Conservation (phyloP, 192 early-diverging fungal genomes). For the Bifiguratus adelaidae region DNA sequence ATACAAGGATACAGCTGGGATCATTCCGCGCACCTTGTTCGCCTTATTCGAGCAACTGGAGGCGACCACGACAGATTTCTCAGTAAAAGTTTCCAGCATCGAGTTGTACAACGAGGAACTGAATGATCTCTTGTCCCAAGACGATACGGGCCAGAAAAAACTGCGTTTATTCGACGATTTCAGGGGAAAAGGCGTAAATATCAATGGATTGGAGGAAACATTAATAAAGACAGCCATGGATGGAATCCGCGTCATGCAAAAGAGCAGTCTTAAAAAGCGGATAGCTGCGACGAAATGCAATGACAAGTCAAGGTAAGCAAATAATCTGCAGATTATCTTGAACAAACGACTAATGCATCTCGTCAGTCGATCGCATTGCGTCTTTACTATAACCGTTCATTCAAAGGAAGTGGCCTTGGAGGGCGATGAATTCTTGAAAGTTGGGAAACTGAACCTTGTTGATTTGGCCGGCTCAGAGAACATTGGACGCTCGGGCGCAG, state of each 20-base stretch:
- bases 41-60: slow-evolving; percentile 71
- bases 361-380: slow-evolving; percentile 83
- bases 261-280: slow-evolving; percentile 60
- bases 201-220: slow-evolving; percentile 79
- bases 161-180: slow-evolving; percentile 52
- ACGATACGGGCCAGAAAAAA: slow-evolving; percentile 32
- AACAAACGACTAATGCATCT: neutral
- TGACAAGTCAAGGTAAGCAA: slow-evolving; percentile 61
- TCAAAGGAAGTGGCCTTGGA: slow-evolving; percentile 73
- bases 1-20: slow-evolving; percentile 51
- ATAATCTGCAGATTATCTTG: neutral
- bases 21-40: slow-evolving; percentile 83
- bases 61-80: slow-evolving; percentile 55
- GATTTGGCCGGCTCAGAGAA: slow-evolving; percentile 95
- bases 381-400: slow-evolving; percentile 85
- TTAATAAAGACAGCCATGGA: slow-evolving; percentile 60
- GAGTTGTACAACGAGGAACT: slow-evolving; percentile 97
- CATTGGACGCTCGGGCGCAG: slow-evolving; percentile 82
- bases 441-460: slow-evolving; percentile 93
- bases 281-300: slow-evolving; percentile 85
- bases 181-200: slow-evolving; percentile 57
- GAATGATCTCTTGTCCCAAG: slow-evolving; percentile 71
- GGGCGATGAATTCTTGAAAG: slow-evolving; percentile 81
- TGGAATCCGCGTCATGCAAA: slow-evolving; percentile 62
- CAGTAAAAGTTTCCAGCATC: slow-evolving; percentile 76